Conservation (phyloP, 305 asterid species). For the Fraxinus angustifolia region DNA sequence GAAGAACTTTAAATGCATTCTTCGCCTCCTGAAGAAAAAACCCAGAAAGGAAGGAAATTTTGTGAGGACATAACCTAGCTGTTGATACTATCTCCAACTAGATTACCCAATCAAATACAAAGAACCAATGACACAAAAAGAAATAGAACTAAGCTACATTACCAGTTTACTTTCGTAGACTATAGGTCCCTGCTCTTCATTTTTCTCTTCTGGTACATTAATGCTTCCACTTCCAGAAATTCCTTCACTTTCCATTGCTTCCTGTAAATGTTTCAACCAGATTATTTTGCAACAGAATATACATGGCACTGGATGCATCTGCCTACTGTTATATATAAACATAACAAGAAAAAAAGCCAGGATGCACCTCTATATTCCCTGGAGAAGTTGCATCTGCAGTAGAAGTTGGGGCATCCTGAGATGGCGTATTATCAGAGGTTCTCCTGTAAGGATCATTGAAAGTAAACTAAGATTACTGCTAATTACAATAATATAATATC, state of each 20-base stretch:
- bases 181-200: conserved; percentile 47
- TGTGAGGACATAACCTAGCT: neutral
- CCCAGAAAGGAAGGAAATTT: neutral
- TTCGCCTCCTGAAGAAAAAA: conserved; percentile 64
- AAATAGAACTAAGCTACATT: conserved; percentile 21
- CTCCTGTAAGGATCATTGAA: conserved; percentile 38
- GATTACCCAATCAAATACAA: conserved; percentile 1
- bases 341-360: conserved; percentile 15
- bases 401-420: conserved; percentile 44
- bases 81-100: conserved; percentile 15
- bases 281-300: conserved; percentile 12
- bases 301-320: neutral
- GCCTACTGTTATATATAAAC: neutral
- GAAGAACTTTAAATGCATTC: conserved; percentile 69
- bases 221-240: conserved; percentile 39
- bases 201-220: conserved; percentile 52
- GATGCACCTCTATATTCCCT: conserved; percentile 49
- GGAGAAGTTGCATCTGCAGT: conserved; percentile 34
- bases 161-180: conserved; percentile 87
- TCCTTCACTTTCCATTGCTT: conserved; percentile 40
- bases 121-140: conserved; percentile 10
- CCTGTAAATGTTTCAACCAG: conserved; percentile 41
- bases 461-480: conserved; percentile 14
- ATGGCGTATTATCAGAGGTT: conserved; percentile 35
- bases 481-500: conserved; percentile 20